Evolutionary conservation across 257 asterid species (phyloP), one percentile per base, ranked within the genome.

Genomic region (Cordia subcordata): DNA sequence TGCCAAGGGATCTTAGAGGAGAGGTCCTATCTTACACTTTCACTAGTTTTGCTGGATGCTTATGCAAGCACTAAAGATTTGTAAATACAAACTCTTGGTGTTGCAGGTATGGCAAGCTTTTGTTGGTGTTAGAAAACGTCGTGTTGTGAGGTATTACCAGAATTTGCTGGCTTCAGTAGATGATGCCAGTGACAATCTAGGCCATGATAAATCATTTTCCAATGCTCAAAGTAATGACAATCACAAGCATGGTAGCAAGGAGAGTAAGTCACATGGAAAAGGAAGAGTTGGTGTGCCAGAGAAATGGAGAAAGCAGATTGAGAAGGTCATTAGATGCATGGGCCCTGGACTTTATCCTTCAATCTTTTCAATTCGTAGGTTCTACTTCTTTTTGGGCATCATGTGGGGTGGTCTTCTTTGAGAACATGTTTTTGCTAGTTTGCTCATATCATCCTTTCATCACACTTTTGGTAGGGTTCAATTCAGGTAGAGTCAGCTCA

Each of bases 241-340:
- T 27, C 35, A 27, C 3, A 27, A 27, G 3, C 35, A 27, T 1
- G 4, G 35, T 27, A 79, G 64, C 53, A 77, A 71, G 37, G 70
- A 70, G 49, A 60, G 55, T 58, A 60, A 46, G 62, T 72, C 65
- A 59, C 67, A 17, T 33, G 63, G 65, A 55, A 66, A 56, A 61
- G 72, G 65, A 78, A 66, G 71, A 65, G 67, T 50, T 52, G 72
- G 75, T 61, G 64, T 82, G 69, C 82, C 96, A 54, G 95, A 88
- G 45, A 92, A 88, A 77, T 79, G 62, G 83, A 84, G 75, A 72
- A 91, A 84, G 90, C 98, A 91, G 87, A 91, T 91, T 88, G 98
- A 91, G 96, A 91, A 91, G 98, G 98, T 91, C 96, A 62, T 88
- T 87, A 79, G 96, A 86, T 87, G 98, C 98, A 87, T 85, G 98